Base-by-base conservation (phyloP, 2,329 filamentous ascomycete genomes). In the Xylaria sp. region DNA sequence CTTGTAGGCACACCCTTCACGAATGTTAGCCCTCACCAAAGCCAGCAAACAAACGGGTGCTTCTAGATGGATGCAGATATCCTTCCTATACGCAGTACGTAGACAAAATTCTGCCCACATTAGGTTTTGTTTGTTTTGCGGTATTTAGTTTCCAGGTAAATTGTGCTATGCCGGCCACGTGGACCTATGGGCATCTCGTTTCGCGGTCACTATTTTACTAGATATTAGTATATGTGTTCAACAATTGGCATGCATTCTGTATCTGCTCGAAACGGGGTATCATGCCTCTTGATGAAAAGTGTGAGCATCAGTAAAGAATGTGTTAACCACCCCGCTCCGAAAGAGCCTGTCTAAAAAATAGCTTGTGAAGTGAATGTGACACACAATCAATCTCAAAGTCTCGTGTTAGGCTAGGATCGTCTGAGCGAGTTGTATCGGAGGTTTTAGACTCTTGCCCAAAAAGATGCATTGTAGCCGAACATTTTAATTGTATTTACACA, bases 111-210 rank as follows among this genome's bases (percentile, higher is more conserved):
- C 23, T 49, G 13, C 23, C 13, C 28, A 49, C 13, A 2, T 49
- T 49, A 28, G 13, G 11, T 28, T 17, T 53, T 10, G 2, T 17
- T 33, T 33, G 33, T 33, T 28, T n/a, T 15, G 26, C 10, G 31
- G 26, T 33, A 31, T 31, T 53, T 53, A n/a, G 7, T 26, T 53
- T 53, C 26, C 31, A 15, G 2, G n/a, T 56, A 1, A n/a, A 33
- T 56, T 56, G 13, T 23, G 36, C 36, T 38, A 63, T 57, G 31
- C 28, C 15, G 26, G 46, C 33, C 33, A n/a, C 26, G 59, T 61
- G 33, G 59, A 42, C 28, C 40, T 7, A 38, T 62, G 20, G 15
- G 56, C 33, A 10, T 40, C 17, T 20, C 17, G 23, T 54, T 26
- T 63, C 9, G 40, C 31, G 33, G 53, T 49, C 10, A n/a, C 44